These are phyloP conservation scores for Hypoxylon sp. DNA, from an alignment of 2,329 filamentous ascomycete species.

Conservation along the genomic window DNA sequence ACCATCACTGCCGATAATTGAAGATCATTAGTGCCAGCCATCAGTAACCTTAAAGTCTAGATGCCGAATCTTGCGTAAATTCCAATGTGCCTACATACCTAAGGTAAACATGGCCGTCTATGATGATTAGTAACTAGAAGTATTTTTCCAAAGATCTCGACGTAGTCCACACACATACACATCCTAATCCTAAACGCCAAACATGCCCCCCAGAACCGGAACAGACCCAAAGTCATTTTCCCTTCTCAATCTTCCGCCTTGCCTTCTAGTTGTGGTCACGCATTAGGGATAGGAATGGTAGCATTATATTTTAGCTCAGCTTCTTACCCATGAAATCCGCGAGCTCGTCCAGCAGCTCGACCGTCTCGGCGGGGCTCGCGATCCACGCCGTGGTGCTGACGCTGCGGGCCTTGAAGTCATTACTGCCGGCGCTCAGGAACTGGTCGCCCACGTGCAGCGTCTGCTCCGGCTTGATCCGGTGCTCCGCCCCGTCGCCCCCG, in stretches of 20 bases:
- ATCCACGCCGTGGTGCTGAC: constrained; percentile 98
- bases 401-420: constrained; percentile 95
- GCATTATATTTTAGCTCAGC: constrained; percentile 46
- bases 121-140: constrained; percentile 14
- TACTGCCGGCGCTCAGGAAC: constrained; percentile 93
- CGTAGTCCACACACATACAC: neutral
- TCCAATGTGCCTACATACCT: neutral
- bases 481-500: constrained; percentile 69
- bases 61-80: constrained; percentile 2
- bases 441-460: constrained; percentile 97
- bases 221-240: neutral
- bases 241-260: neutral
- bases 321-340: constrained; percentile 69
- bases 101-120: constrained; percentile 10
- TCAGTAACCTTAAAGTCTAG: neutral
- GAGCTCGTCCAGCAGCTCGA: constrained; percentile 89
- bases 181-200: constrained; percentile 34
- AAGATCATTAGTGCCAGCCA: neutral
- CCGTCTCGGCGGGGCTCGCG: constrained; percentile 90
- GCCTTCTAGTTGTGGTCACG: neutral
- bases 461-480: constrained; percentile 76
- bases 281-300: neutral
- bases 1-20: neutral
- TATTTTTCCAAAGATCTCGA: constrained; percentile 6
- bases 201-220: constrained; percentile 27